Conservation (phyloP, 2,329 filamentous ascomycete genomes). For the Immersiporthe knoxdaviesiana region DNA sequence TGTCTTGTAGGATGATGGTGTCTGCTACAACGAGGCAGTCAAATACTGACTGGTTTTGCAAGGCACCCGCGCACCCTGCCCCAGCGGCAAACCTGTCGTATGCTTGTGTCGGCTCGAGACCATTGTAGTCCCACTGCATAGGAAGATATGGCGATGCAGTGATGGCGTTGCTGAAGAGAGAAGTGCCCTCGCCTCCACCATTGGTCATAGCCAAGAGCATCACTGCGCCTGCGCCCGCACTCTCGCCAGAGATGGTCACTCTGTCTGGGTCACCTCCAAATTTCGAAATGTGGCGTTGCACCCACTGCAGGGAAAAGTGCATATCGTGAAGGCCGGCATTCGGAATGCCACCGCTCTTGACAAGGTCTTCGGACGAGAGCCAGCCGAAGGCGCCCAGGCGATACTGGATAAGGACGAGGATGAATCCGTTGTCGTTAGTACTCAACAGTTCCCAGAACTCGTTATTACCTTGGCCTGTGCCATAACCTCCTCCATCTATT, state of each 20-base stretch:
- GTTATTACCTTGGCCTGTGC: constrained; percentile 19
- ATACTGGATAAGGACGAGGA: constrained; percentile 69
- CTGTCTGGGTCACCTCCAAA: constrained; percentile 54
- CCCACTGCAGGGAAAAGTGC: constrained; percentile 63
- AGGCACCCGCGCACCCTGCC: constrained; percentile 12
- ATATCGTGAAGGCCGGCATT: constrained; percentile 67
- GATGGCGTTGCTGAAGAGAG: constrained; percentile 22
- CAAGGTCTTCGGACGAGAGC: constrained; percentile 58
- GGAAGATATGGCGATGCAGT: constrained; percentile 24
- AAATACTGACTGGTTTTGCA: constrained; percentile 24
- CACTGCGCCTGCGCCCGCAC: constrained; percentile 47
- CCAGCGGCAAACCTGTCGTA: constrained; percentile 17
- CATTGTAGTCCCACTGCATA: constrained; percentile 18
- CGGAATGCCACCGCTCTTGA: constrained; percentile 47
- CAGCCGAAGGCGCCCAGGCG: constrained; percentile 67
- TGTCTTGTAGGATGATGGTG: constrained; percentile 35
- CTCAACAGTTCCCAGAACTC: constrained; percentile 19
- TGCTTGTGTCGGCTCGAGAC: constrained; percentile 11
- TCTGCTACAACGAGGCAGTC: constrained; percentile 37
- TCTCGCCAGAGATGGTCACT: constrained; percentile 69
- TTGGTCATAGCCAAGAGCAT: constrained; percentile 17
- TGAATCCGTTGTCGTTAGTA: constrained; percentile 40
- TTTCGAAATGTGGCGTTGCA: constrained; percentile 60
- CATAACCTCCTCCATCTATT: constrained; percentile 22
- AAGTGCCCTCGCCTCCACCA: constrained; percentile 19